Evolutionary conservation across 78 protist species (phyloP), one percentile per base, ranked within the genome.

Genomic region (Monosiga brevicollis): DNA sequence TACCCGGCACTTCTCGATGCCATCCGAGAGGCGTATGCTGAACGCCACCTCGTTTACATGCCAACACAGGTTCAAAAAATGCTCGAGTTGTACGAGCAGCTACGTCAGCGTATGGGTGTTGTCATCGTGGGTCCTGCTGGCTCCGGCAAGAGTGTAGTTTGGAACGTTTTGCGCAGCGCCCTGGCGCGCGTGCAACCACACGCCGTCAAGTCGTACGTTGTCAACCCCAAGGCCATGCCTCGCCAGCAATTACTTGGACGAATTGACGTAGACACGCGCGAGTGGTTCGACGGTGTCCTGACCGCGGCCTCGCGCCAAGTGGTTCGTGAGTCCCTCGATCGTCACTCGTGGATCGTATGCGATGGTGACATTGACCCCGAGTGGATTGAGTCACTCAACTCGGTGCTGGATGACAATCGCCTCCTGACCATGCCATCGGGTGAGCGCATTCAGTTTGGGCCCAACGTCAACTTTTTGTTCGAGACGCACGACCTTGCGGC

Each of bases 201-300:
- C 10, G 15, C 1, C 38, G 49, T 70, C 42, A 79, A 75, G 39
- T 32, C n/a, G 70, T 87, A 92, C 82, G 71, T 49, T 49, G 86
- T 94, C 92, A 93, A 94, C 85, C 97, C 97, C 35, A 94, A 94
- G 93, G 93, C 95, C 41, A 87, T 94, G 87, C 90, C 87, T 36
- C 79, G 93, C 23, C 43, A 54, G 43, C 92, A 92, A 79, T 91
- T 94, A 72, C 90, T 92, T n/a, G 96, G 96, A 25, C 62, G 79
- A 41, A 85, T 94, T 89, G 95, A 94, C 82, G 0, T 40, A 54
- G 95, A 91, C 89, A 94, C 96, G 76, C 92, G 96, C 40, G 94
- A 94, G 74, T 94, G 96, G 96, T 55, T 72, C 49, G 96, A 94
- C 73, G 96, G 96, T 23, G 89, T 94, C 37, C 88, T 94, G 24